phyloP scores from a whole-genome alignment of 441 rosid species.

The Biscutella laevigata region DNA sequence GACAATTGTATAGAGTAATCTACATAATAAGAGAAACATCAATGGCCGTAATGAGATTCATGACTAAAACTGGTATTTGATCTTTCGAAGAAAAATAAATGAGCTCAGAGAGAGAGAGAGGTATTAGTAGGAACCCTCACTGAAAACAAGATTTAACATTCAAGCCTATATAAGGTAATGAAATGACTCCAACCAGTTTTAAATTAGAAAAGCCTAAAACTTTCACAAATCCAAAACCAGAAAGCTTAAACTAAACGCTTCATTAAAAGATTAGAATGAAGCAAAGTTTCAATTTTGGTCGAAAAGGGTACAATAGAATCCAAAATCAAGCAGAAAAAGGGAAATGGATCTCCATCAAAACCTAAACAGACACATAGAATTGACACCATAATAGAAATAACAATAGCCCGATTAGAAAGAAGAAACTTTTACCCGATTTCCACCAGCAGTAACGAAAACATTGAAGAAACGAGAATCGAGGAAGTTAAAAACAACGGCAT shows the following conservation, averaged over 20 bases:
- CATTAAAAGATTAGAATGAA: not conserved
- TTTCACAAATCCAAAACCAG: not conserved
- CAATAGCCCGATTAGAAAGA: too few species aligned
- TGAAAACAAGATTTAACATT: conserved; percentile 2
- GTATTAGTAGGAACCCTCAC: too few species aligned
- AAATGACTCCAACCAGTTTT: not conserved
- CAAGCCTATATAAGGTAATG: not conserved
- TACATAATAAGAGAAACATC: conserved; percentile 21
- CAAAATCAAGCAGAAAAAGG: conserved; percentile 11
- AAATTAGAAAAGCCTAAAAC: too few species aligned
- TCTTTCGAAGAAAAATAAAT: not conserved
- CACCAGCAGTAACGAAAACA: conserved; percentile 89
- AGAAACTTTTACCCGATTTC: conserved; percentile 57
- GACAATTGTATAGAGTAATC: conserved; percentile 90
- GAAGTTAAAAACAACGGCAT: conserved; percentile 80
- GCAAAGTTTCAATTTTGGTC: conserved; percentile 15
- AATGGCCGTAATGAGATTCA: conserved; percentile 10
- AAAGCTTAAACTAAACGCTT: not conserved
- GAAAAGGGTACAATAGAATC: conserved; percentile 1
- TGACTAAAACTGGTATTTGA: not conserved
- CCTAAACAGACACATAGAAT: conserved; percentile 5
- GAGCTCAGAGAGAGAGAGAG: not conserved
- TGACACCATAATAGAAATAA: too few species aligned
- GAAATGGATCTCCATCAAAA: conserved; percentile 1
- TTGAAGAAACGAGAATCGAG: conserved; percentile 76